A percentile compares a stretch with the other conserved stretches of the same genome.
These are phyloP conservation scores for Candolleomyces aberdarensis DNA, from an alignment of 768 basidiomycete species.

Conservation along the genomic window DNA sequence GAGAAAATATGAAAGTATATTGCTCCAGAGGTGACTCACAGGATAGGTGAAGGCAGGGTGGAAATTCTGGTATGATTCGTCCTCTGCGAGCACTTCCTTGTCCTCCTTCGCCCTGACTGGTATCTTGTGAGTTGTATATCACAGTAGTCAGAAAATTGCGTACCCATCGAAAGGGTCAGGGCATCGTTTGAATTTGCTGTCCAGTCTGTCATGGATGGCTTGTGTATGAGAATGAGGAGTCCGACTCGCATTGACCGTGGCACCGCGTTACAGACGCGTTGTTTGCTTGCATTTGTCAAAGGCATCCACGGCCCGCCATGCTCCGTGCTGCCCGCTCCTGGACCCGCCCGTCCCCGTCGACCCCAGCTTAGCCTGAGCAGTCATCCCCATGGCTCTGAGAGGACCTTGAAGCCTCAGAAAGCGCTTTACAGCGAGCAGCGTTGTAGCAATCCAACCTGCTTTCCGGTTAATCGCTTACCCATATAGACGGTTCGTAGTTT, in stretches of 20 bases:
- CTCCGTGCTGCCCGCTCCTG: background rate
- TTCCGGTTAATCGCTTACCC: background rate
- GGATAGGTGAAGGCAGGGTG: constrained; percentile 94
- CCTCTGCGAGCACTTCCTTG: constrained; percentile 49
- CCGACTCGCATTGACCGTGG: background rate
- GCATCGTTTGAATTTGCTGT: constrained; percentile 78
- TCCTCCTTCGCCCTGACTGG: constrained; percentile 73
- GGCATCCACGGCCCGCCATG: background rate
- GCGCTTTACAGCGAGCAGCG: too few species aligned
- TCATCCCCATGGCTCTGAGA: too few species aligned
- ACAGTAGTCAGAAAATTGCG: constrained; percentile 12
- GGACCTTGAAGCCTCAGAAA: too few species aligned
- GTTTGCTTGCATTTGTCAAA: constrained; percentile 20
- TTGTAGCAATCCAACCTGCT: background rate
- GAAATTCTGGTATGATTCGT: constrained; percentile 66
- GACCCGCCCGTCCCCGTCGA: background rate
- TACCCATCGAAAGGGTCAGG: constrained; percentile 73
- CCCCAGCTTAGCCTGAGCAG: background rate
- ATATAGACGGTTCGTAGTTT: background rate
- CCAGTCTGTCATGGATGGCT: constrained; percentile 56
- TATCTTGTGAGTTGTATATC: background rate
- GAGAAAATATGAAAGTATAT: background rate
- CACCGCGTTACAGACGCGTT: constrained; percentile 26
- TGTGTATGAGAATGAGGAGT: background rate
- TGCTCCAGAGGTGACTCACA: constrained; percentile 37